phyloP scores from a whole-genome alignment of 1,284 basidiomycete species.

The Cerioporus squamosus region DNA sequence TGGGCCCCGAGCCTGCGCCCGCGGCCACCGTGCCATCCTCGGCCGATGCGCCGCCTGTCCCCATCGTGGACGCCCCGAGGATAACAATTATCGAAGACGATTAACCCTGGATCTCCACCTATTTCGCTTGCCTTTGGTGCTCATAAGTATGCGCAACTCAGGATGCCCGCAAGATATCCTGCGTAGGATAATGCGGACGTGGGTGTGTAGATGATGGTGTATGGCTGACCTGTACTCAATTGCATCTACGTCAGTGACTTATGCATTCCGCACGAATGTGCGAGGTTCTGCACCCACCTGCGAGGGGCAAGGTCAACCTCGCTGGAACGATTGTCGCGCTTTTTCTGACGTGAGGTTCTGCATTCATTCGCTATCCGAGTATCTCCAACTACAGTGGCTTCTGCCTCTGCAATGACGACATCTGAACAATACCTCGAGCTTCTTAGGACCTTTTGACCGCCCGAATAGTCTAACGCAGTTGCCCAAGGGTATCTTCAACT shows the following conservation, averaged over 20 bases:
- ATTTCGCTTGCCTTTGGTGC: too few relatives aligned
- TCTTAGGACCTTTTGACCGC: not conserved
- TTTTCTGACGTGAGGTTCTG: slow-evolving; percentile 2
- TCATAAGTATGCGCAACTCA: too few relatives aligned
- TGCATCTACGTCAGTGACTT: slow-evolving; percentile 1
- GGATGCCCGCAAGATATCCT: not conserved
- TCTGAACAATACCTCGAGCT: too few relatives aligned
- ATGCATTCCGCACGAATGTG: slow-evolving; percentile 5
- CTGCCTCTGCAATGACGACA: slow-evolving; percentile 1
- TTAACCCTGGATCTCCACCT: slow-evolving; percentile 21
- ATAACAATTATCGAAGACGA: slow-evolving; percentile 60
- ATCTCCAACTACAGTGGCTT: not conserved
- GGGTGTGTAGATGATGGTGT: slow-evolving; percentile 8
- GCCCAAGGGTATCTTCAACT: not conserved
- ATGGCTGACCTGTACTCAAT: slow-evolving; percentile 15
- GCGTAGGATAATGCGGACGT: slow-evolving; percentile 1
- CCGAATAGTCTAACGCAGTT: not conserved
- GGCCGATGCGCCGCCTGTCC: slow-evolving; percentile 19
- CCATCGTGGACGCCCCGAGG: slow-evolving; percentile 41
- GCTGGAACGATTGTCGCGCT: not conserved
- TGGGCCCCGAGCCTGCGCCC: slow-evolving; percentile 27
- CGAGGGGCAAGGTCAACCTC: not conserved
- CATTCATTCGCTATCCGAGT: not conserved
- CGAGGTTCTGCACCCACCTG: not conserved
- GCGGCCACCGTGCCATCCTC: slow-evolving; percentile 16